Conservation (phyloP, 805 yeast species). For the Wickerhamiella allomyrinae region DNA sequence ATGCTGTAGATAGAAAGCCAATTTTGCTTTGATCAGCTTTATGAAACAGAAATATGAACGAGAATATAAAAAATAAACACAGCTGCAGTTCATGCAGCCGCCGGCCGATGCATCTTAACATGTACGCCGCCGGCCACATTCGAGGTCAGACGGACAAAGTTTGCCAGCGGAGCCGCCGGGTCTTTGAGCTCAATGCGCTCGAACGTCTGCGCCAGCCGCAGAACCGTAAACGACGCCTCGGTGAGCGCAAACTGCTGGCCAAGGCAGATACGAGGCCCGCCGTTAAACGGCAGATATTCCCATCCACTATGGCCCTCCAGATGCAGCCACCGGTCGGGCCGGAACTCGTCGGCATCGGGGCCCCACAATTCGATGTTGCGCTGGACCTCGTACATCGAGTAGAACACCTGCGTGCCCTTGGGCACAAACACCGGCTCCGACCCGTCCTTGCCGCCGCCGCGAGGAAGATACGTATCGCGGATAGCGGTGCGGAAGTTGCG, state of each 20-base stretch:
- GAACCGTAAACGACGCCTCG: conserved; percentile 31
- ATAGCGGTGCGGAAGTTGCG: conserved; percentile 30
- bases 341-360: conserved; percentile 28
- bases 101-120: background rate
- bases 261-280: conserved; percentile 37
- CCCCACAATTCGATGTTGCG: conserved; percentile 29
- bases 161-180: background rate
- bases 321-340: conserved; percentile 35
- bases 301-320: conserved; percentile 26
- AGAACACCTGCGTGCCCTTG: conserved; percentile 29
- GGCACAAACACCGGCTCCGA: conserved; percentile 26
- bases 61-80: background rate
- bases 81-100: background rate
- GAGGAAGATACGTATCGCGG: conserved; percentile 33
- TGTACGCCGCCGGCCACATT: background rate
- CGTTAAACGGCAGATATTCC: conserved; percentile 35
- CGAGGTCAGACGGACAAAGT: background rate
- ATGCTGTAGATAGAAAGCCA: background rate
- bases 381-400: conserved; percentile 30
- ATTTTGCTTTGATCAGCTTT: no score
- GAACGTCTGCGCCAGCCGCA: conserved; percentile 27
- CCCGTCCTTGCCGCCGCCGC: conserved; percentile 34
- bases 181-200: conserved; percentile 2
- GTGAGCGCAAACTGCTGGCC: conserved; percentile 40
- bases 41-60: background rate